phyloP scores from a whole-genome alignment of 2,329 filamentous ascomycete species.

The Claviceps africana region DNA sequence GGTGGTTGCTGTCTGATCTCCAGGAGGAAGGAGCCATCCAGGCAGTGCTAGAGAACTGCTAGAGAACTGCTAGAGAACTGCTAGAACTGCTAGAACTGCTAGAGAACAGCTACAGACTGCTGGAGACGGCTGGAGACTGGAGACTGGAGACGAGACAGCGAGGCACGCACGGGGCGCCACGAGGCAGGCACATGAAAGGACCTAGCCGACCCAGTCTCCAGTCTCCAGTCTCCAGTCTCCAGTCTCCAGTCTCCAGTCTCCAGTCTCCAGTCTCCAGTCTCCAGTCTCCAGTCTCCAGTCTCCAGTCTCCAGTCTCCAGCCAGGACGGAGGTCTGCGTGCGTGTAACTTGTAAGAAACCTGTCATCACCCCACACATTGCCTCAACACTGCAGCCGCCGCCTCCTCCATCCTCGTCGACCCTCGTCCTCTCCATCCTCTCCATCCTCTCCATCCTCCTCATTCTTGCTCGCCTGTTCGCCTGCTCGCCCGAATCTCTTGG shows the following conservation, averaged over 20 bases:
- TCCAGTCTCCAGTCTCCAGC: neutral
- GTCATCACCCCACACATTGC: neutral
- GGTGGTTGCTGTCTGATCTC: neutral
- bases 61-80: neutral
- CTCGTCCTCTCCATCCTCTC: neutral
- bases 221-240: neutral
- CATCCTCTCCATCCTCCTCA: slow-evolving; percentile 3
- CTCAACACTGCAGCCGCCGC: neutral
- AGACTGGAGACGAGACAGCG: neutral
- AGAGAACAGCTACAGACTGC: neutral
- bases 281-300: too few relatives aligned
- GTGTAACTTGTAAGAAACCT: slow-evolving; percentile 2
- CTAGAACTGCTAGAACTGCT: too few relatives aligned
- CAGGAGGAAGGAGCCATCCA: neutral
- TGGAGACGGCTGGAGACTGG: too few relatives aligned
- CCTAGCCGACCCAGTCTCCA: neutral
- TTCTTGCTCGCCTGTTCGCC: slow-evolving; percentile 1
- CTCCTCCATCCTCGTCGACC: neutral
- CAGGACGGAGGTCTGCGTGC: neutral
- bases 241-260: too few relatives aligned
- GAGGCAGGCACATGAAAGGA: slow-evolving; percentile 4
- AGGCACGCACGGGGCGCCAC: neutral
- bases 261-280: too few relatives aligned
- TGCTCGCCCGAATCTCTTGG: neutral
- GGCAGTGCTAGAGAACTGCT: neutral